These are phyloP conservation scores for Stenocarpella maydis DNA, from an alignment of 2,329 filamentous ascomycete genomes.

Conservation along the genomic window DNA sequence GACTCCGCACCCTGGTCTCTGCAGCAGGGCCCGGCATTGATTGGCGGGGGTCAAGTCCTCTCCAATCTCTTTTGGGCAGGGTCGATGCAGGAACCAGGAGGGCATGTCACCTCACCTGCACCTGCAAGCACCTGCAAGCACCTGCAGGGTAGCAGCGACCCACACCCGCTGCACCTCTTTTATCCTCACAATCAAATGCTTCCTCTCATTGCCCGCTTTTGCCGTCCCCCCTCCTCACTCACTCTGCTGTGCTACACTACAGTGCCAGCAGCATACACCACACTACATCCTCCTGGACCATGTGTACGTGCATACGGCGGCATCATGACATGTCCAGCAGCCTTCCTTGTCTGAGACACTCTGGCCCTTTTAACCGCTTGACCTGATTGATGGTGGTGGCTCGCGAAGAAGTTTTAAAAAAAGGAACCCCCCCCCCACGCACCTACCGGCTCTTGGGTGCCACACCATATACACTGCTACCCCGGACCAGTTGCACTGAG, in stretches of 20 bases:
- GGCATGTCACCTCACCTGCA: constrained; percentile 11
- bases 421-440: constrained; percentile 23
- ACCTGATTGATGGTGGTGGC: not conserved
- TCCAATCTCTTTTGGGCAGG: constrained; percentile 31
- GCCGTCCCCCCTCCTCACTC: constrained; percentile 5
- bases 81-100: constrained; percentile 29
- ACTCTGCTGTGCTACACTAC: not conserved
- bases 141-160: constrained; percentile 1
- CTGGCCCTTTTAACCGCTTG: not conserved
- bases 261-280: not conserved
- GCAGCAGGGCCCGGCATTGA: constrained; percentile 21
- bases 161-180: not conserved
- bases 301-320: constrained; percentile 2
- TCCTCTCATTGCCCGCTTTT: constrained; percentile 16
- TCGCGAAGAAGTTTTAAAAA: not conserved
- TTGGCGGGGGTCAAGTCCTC: constrained; percentile 27
- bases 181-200: not conserved
- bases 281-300: not conserved
- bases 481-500: constrained; percentile 5
- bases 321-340: constrained; percentile 6
- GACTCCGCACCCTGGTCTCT: constrained; percentile 5
- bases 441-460: constrained; percentile 7
- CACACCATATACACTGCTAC: not conserved
- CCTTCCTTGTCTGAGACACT: not conserved
- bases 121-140: not conserved